Percentiles rank a stretch among this genome's conserved stretches.
These are phyloP conservation scores for Beauveria pseudobassiana DNA, from an alignment of 2,329 filamentous ascomycete genomes.

Conservation along the genomic window DNA sequence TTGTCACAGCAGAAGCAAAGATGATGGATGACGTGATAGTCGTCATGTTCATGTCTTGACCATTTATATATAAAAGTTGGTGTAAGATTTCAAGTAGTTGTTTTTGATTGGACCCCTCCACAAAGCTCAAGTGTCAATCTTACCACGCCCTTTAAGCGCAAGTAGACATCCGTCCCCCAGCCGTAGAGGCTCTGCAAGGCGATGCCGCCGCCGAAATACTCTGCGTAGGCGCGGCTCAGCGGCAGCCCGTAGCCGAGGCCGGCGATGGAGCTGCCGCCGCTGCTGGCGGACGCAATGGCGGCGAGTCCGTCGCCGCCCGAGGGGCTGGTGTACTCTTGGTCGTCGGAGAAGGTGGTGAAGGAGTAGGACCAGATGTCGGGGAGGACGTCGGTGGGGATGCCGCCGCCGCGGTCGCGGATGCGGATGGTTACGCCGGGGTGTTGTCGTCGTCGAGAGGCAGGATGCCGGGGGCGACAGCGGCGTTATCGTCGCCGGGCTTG, in stretches of 20 bases:
- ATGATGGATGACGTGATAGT: background rate
- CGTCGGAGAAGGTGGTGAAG: conserved; percentile 84
- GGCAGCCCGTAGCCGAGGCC: conserved; percentile 90
- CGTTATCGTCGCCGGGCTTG: conserved; percentile 18
- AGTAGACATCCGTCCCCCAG: conserved; percentile 72
- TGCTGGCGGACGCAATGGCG: conserved; percentile 64
- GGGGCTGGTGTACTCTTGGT: conserved; percentile 35
- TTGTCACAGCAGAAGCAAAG: background rate
- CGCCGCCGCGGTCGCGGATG: conserved; percentile 91
- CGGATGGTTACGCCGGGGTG: conserved; percentile 87
- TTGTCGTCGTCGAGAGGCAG: conserved; percentile 54
- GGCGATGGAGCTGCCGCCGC: conserved; percentile 75
- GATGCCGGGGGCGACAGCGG: conserved; percentile 33
- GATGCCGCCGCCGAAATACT: conserved; percentile 96
- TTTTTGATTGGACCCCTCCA: background rate
- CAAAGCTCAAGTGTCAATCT: conserved; percentile 30
- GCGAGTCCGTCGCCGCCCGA: conserved; percentile 52
- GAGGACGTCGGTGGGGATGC: conserved; percentile 76
- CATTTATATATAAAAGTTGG: background rate
- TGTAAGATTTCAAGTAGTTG: too few relatives aligned
- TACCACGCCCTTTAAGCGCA: conserved; percentile 56
- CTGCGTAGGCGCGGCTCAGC: conserved; percentile 84
- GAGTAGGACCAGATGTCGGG: conserved; percentile 94
- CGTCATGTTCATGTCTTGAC: background rate
- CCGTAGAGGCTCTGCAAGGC: conserved; percentile 92